Conservation (phyloP, 345 rosid genomes). For the Reutealis trisperma region DNA sequence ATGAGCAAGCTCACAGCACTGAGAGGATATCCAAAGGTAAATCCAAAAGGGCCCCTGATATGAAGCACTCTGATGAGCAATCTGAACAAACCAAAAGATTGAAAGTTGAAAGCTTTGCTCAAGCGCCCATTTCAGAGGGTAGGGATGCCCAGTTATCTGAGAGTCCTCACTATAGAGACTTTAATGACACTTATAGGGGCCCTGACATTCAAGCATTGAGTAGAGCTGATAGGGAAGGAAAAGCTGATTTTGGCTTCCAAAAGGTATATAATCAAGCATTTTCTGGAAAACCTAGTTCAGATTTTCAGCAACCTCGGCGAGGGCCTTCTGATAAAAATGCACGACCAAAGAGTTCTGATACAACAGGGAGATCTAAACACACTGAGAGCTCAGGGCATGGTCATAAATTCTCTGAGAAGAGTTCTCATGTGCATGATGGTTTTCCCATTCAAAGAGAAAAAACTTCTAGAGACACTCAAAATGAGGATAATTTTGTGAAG, state of each 20-base stretch:
- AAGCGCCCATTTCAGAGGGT: slow-evolving; percentile 42
- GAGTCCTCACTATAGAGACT: slow-evolving; percentile 34
- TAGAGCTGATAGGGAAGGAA: slow-evolving; percentile 44
- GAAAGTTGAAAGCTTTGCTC: slow-evolving; percentile 53
- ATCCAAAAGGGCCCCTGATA: slow-evolving; percentile 49
- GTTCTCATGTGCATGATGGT: slow-evolving; percentile 39
- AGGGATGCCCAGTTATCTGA: slow-evolving; percentile 41
- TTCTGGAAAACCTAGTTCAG: slow-evolving; percentile 50
- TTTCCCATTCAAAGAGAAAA: slow-evolving; percentile 48
- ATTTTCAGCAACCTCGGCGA: slow-evolving; percentile 41
- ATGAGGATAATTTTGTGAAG: slow-evolving; percentile 46
- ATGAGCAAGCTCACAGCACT: slow-evolving; percentile 52
- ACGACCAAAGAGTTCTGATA: slow-evolving; percentile 41
- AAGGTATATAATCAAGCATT: slow-evolving; percentile 42
- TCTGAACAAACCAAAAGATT: slow-evolving; percentile 49
- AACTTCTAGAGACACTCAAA: slow-evolving; percentile 49
- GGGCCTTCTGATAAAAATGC: slow-evolving; percentile 45
- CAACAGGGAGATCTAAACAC: slow-evolving; percentile 45
- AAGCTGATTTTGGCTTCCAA: slow-evolving; percentile 38
- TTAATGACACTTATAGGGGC: slow-evolving; percentile 39
- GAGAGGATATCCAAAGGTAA: slow-evolving; percentile 49
- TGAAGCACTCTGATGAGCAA: slow-evolving; percentile 45
- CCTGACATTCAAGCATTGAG: slow-evolving; percentile 39
- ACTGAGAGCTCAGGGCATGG: slow-evolving; percentile 48
- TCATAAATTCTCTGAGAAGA: slow-evolving; percentile 48